phyloP scores from a whole-genome alignment of 305 asterid species.

The Euphrasia arctica region DNA sequence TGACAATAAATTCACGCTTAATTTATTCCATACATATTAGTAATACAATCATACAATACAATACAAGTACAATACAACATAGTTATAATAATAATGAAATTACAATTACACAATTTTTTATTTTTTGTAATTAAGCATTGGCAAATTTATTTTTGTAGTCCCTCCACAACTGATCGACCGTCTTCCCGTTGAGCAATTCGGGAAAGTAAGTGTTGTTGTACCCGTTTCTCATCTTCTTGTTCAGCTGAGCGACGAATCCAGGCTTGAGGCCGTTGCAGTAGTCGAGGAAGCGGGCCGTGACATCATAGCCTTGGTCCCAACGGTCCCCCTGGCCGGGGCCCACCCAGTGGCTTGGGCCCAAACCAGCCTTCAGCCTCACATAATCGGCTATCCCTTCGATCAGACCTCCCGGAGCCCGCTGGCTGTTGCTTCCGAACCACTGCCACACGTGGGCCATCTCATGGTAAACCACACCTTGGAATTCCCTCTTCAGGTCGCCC shows the following conservation, averaged over 20 bases:
- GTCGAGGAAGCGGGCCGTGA: slow-evolving; percentile 46
- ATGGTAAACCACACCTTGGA: slow-evolving; percentile 41
- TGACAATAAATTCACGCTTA: too few species aligned
- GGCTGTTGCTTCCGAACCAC: slow-evolving; percentile 32
- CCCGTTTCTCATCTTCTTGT: slow-evolving; percentile 45
- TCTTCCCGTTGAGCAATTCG: slow-evolving; percentile 35
- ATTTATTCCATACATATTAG: too few species aligned
- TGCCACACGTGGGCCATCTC: slow-evolving; percentile 63
- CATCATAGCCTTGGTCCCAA: slow-evolving; percentile 55
- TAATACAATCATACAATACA: too few species aligned
- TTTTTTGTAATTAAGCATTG: too few species aligned
- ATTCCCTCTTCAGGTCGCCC: slow-evolving; percentile 28
- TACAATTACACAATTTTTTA: too few species aligned
- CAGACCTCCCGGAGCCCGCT: slow-evolving; percentile 30
- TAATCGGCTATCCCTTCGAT: slow-evolving; percentile 41
- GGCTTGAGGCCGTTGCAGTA: neutral
- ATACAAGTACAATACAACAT: too few species aligned
- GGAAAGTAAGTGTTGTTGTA: slow-evolving; percentile 35
- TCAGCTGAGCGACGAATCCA: slow-evolving; percentile 46
- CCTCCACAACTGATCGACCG: slow-evolving; percentile 35
- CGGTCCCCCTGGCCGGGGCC: slow-evolving; percentile 39
- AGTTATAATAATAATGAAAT: too few species aligned
- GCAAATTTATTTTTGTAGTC: slow-evolving; percentile 36
- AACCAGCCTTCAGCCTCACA: slow-evolving; percentile 41
- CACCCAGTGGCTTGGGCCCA: slow-evolving; percentile 42